Conservation (phyloP, 1,139 yeast genomes). For the Yamadazyma conglobata region DNA sequence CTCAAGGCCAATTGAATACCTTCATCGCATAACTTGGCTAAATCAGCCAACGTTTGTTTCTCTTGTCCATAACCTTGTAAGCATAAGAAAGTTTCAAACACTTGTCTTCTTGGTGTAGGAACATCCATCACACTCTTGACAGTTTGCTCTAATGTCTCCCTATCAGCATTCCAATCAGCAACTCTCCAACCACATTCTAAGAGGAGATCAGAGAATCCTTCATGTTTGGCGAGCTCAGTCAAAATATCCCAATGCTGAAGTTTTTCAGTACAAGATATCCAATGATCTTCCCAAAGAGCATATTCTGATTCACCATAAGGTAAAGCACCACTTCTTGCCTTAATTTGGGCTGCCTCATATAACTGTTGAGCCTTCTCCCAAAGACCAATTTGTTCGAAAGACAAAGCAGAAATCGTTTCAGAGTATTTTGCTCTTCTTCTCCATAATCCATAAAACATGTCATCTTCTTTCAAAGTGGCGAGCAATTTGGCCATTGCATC, state of each 20-base stretch:
- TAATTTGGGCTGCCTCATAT: slow-evolving; percentile 96
- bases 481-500: slow-evolving; percentile 91
- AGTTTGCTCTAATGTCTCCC: slow-evolving; percentile 91
- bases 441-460: slow-evolving; percentile 98
- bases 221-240: slow-evolving; percentile 95
- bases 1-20: slow-evolving; percentile 91
- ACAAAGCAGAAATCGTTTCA: slow-evolving; percentile 88
- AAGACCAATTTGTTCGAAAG: slow-evolving; percentile 91
- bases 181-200: slow-evolving; percentile 99
- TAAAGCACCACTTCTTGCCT: slow-evolving; percentile 91
- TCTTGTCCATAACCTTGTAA: slow-evolving; percentile 93
- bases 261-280: slow-evolving; percentile 97
- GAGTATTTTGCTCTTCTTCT: slow-evolving; percentile 90
- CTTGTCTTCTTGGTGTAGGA: slow-evolving; percentile 95
- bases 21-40: slow-evolving; percentile 86
- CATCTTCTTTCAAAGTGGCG: slow-evolving; percentile 87
- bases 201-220: slow-evolving; percentile 90
- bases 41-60: slow-evolving; percentile 74
- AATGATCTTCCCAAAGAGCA: slow-evolving; percentile 96
- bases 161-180: slow-evolving; percentile 96
- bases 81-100: slow-evolving; percentile 89
- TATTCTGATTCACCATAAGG: slow-evolving; percentile 97
- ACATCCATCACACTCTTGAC: slow-evolving; percentile 97
- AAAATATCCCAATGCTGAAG: slow-evolving; percentile 97
- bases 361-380: slow-evolving; percentile 94